Percentiles rank a stretch among this genome's conserved stretches.
phyloP scores from a whole-genome alignment of 2,329 filamentous ascomycete genomes.

The Cytospora mali region DNA sequence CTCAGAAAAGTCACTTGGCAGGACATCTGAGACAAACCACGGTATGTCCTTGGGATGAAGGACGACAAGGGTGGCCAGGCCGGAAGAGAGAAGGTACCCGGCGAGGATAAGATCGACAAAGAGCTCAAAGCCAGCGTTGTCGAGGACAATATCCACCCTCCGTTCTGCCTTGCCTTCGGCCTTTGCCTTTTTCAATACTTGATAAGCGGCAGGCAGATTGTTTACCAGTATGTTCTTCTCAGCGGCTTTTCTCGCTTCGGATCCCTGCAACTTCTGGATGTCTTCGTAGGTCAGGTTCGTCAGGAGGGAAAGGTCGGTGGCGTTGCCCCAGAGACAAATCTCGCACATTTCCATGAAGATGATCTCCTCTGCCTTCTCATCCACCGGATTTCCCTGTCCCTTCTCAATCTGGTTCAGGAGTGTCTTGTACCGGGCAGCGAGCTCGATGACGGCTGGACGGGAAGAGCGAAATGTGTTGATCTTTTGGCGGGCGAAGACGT shows the following conservation, averaged over 20 bases:
- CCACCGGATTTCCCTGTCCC: constrained; percentile 54
- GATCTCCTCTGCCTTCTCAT: constrained; percentile 71
- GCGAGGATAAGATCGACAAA: constrained; percentile 93
- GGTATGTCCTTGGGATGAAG: constrained; percentile 94
- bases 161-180: constrained; percentile 55
- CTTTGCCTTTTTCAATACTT: constrained; percentile 34
- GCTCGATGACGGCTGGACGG: constrained; percentile 63
- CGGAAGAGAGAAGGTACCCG: constrained; percentile 82
- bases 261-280: constrained; percentile 93
- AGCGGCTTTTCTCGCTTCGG: constrained; percentile 79
- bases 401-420: constrained; percentile 67
- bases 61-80: constrained; percentile 82
- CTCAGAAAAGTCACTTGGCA: constrained; percentile 82
- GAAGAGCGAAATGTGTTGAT: constrained; percentile 91
- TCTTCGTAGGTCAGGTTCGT: constrained; percentile 92
- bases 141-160: constrained; percentile 89
- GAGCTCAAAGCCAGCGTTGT: constrained; percentile 96
- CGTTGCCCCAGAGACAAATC: constrained; percentile 97
- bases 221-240: constrained; percentile 94
- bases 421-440: constrained; percentile 50
- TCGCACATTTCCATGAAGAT: constrained; percentile 93
- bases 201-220: constrained; percentile 59
- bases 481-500: constrained; percentile 89
- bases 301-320: constrained; percentile 88
- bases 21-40: constrained; percentile 97